These are phyloP conservation scores for Fusarium redolens DNA, from an alignment of 2,329 filamentous ascomycete species.

Conservation along the genomic window DNA sequence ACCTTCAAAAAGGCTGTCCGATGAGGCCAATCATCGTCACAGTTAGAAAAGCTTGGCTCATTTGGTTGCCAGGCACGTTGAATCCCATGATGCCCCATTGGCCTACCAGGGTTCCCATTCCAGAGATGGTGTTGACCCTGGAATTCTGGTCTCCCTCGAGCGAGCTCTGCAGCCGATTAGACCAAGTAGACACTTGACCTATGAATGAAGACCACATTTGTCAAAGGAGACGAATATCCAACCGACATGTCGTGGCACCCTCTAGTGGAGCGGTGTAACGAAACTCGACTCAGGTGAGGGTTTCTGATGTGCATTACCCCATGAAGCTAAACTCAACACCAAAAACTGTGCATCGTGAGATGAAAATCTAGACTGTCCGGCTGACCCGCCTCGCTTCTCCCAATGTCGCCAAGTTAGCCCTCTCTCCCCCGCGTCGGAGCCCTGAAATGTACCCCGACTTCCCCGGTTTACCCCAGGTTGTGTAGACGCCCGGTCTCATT, in stretches of 20 bases:
- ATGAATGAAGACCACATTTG: constrained; percentile 1
- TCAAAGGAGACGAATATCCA: not conserved
- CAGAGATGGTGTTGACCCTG: not conserved
- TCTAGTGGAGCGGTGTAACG: not conserved
- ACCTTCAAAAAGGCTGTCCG: not conserved
- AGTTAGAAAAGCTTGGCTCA: not conserved
- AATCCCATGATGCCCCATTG: not conserved
- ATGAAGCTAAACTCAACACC: not conserved
- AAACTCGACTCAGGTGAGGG: not conserved
- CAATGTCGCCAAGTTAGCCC: constrained; percentile 16
- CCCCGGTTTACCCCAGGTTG: constrained; percentile 33
- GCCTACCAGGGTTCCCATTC: not conserved
- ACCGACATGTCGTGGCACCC: constrained; percentile 1
- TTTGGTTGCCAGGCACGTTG: not conserved
- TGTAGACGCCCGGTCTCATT: not conserved
- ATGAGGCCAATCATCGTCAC: not conserved
- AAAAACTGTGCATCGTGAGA: constrained; percentile 1
- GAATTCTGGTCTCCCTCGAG: not conserved
- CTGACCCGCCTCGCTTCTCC: constrained; percentile 15
- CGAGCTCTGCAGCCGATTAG: not conserved
- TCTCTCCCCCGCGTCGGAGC: not conserved
- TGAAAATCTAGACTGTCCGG: constrained; percentile 10
- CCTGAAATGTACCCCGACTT: constrained; percentile 19
- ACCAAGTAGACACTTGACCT: not conserved
- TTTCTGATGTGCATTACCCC: not conserved